A percentile compares a stretch with the other conserved stretches of the same genome.
Conservation (phyloP, 495 filamentous ascomycete species). For the Cryomyces minteri region DNA sequence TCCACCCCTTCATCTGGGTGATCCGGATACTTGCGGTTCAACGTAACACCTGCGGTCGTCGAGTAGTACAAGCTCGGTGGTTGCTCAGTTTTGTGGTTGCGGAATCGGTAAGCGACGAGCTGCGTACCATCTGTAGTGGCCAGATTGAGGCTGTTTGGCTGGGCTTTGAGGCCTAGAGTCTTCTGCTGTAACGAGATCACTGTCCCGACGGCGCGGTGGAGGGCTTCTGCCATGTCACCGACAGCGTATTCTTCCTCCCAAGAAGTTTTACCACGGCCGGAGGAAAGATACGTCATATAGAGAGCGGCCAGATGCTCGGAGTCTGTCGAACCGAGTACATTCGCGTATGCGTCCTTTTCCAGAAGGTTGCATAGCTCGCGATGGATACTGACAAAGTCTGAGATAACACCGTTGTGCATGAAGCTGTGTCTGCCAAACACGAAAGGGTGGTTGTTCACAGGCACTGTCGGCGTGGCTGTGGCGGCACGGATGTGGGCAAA, state of each 20-base stretch:
- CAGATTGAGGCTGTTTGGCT: constrained; percentile 25
- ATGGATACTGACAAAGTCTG: constrained; percentile 22
- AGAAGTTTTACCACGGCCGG: constrained; percentile 7
- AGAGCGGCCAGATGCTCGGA: constrained; percentile 31
- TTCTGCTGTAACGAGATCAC: constrained; percentile 24
- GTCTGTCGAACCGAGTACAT: constrained; percentile 29
- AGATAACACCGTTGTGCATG: constrained; percentile 33
- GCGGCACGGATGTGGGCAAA: constrained; percentile 30
- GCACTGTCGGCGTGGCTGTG: constrained; percentile 22
- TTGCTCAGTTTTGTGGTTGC: constrained; percentile 27
- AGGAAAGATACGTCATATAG: constrained; percentile 28
- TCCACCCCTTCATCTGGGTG: constrained; percentile 19
- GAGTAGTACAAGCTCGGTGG: constrained; percentile 30
- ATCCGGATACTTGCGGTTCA: constrained; percentile 29
- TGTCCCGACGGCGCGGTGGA: constrained; percentile 21
- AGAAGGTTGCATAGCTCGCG: constrained; percentile 22
- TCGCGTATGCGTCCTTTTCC: constrained; percentile 23
- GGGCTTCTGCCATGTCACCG: constrained; percentile 21
- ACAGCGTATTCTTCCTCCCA: constrained; percentile 24
- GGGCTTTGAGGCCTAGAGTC: constrained; percentile 16
- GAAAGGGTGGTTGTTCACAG: constrained; percentile 32
- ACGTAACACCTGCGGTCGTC: constrained; percentile 25
- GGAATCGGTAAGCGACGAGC: constrained; percentile 25
- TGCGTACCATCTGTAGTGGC: constrained; percentile 22
- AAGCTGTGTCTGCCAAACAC: constrained; percentile 29